A percentile compares a stretch with the other conserved stretches of the same genome.
Conservation (phyloP, 2,329 filamentous ascomycete genomes). For the Cladosporium austrohemisphaericum region DNA sequence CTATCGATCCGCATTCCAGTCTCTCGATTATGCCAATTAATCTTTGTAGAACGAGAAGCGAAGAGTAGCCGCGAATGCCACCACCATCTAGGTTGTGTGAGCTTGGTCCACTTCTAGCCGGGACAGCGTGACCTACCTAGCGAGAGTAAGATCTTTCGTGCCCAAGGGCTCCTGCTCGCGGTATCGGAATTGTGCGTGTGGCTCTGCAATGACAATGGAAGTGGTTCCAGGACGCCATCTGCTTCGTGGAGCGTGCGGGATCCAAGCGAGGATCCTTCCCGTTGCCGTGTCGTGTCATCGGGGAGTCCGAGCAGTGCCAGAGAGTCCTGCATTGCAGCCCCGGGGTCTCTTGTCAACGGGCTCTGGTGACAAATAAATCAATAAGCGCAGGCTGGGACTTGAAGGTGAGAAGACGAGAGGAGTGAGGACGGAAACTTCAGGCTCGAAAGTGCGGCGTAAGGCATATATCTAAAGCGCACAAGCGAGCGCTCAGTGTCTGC, state of each 20-base stretch:
- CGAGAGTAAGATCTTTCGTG: background rate
- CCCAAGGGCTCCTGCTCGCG: background rate
- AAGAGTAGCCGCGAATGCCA: slow-evolving; percentile 22
- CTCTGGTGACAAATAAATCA: background rate
- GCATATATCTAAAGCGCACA: background rate
- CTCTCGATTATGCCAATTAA: slow-evolving; percentile 17
- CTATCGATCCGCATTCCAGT: slow-evolving; percentile 10
- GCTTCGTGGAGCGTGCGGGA: background rate
- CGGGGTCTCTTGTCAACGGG: background rate
- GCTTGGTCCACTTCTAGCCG: background rate
- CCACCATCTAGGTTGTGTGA: slow-evolving; percentile 18
- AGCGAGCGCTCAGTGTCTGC: background rate
- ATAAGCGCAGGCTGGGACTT: background rate
- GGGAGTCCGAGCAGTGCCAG: background rate
- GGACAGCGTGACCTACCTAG: background rate
- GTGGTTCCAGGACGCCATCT: background rate
- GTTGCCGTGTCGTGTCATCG: background rate
- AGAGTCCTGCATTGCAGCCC: background rate
- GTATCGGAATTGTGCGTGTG: background rate
- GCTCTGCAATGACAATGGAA: background rate
- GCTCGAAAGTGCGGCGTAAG: background rate
- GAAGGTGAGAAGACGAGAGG: background rate
- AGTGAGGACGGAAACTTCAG: background rate
- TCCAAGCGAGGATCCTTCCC: background rate
- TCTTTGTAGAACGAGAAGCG: slow-evolving; percentile 17